Conservation (phyloP, 805 yeast species). For the Candida xyloterini region DNA sequence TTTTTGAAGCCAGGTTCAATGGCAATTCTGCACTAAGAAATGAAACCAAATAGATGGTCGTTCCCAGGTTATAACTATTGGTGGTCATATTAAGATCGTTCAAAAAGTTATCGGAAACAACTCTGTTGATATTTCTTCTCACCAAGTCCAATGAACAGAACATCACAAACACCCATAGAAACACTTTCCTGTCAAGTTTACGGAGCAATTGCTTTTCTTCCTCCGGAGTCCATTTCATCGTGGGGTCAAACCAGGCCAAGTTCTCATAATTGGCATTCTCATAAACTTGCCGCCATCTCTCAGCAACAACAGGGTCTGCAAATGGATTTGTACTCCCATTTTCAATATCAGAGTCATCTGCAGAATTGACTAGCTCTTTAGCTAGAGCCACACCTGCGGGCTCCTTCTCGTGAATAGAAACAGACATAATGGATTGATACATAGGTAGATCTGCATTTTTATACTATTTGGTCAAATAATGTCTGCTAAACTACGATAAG, state of each 20-base stretch:
- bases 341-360: not conserved
- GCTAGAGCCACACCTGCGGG: not conserved
- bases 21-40: constrained; percentile 60
- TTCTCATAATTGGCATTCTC: constrained; percentile 36
- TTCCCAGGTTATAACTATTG: constrained; percentile 56
- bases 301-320: constrained; percentile 33
- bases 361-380: not conserved
- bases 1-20: constrained; percentile 59
- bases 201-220: constrained; percentile 45
- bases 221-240: constrained; percentile 33
- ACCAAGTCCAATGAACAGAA: constrained; percentile 56
- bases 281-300: constrained; percentile 31
- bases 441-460: not conserved
- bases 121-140: constrained; percentile 51
- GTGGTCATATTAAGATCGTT: constrained; percentile 50
- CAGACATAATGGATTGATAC: not conserved
- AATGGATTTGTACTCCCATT: constrained; percentile 14
- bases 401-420: not conserved
- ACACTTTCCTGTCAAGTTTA: constrained; percentile 53
- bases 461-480: not conserved
- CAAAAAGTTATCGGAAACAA: constrained; percentile 53
- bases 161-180: constrained; percentile 56
- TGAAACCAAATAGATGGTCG: constrained; percentile 47
- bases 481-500: not conserved
- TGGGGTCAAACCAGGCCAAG: constrained; percentile 35